phyloP scores from a whole-genome alignment of 139 green algal species.

The Chlamydomonas asymmetrica region DNA sequence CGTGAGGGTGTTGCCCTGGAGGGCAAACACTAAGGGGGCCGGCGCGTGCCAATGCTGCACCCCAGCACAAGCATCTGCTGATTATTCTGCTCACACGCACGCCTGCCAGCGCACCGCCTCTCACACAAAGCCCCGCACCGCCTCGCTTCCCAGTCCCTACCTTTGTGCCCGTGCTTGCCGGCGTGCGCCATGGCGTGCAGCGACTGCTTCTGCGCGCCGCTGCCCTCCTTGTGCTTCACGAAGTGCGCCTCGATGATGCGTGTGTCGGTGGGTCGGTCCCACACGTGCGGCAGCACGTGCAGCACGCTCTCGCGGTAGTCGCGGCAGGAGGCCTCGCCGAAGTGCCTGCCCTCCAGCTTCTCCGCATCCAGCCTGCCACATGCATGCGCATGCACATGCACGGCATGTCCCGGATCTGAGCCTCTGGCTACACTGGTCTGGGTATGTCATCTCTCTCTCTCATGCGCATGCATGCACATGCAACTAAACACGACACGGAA shows the following conservation, averaged over 20 bases:
- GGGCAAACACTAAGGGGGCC: too few species aligned
- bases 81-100: not conserved
- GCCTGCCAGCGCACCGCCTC: not conserved
- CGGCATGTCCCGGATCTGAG: too few species aligned
- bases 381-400: not conserved
- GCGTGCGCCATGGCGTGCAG: too few species aligned
- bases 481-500: not conserved
- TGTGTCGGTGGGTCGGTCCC: conserved; percentile 71
- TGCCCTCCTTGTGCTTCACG: conserved; percentile 56
- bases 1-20: too few species aligned
- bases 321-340: conserved; percentile 88
- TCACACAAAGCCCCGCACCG: not conserved
- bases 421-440: too few species aligned
- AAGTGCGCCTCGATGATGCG: conserved; percentile 82
- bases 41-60: not conserved
- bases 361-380: conserved; percentile 64
- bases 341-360: conserved; percentile 69
- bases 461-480: not conserved
- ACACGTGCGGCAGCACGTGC: conserved; percentile 82
- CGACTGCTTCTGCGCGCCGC: conserved; percentile 39
- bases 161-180: too few species aligned
- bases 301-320: conserved; percentile 90
- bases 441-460: not conserved
- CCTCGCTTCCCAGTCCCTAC: too few species aligned
- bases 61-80: not conserved